A percentile compares a stretch with the other conserved stretches of the same genome.
Conservation (phyloP, 345 rosid genomes). For the Euphorbia peplus region DNA sequence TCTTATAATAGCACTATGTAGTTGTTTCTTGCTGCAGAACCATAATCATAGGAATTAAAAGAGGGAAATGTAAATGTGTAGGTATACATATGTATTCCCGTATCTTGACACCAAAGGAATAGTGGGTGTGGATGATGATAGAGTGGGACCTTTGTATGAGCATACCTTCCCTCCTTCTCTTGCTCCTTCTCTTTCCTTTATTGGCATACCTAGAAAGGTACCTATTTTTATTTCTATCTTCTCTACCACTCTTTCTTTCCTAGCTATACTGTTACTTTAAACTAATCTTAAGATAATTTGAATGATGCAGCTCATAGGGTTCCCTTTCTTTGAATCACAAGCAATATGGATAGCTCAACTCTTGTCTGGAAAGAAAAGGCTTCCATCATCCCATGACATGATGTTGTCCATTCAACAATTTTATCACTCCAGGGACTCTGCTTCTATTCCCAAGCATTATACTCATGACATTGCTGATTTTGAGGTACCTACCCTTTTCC, state of each 20-base stretch:
- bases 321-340: conserved; percentile 94
- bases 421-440: conserved; percentile 57
- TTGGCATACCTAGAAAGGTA: conserved; percentile 93
- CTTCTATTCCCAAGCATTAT: conserved; percentile 64
- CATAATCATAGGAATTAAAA: background rate
- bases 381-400: conserved; percentile 77
- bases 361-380: conserved; percentile 65
- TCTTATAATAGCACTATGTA: background rate
- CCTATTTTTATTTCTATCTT: background rate
- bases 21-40: background rate
- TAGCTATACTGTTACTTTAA: too few species aligned
- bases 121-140: conserved; percentile 75
- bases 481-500: too few species aligned
- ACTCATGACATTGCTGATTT: conserved; percentile 78
- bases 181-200: conserved; percentile 83
- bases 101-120: conserved; percentile 98
- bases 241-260: background rate
- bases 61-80: conserved; percentile 23
- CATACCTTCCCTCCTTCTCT: conserved; percentile 94
- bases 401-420: conserved; percentile 61
- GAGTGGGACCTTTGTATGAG: conserved; percentile 92
- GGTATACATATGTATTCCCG: conserved; percentile 84
- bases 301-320: conserved; percentile 80
- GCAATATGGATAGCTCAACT: conserved; percentile 87
- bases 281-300: too few species aligned